Base-by-base conservation (phyloP, 2,329 filamentous ascomycete genomes). In the Cercospora berteroae region DNA sequence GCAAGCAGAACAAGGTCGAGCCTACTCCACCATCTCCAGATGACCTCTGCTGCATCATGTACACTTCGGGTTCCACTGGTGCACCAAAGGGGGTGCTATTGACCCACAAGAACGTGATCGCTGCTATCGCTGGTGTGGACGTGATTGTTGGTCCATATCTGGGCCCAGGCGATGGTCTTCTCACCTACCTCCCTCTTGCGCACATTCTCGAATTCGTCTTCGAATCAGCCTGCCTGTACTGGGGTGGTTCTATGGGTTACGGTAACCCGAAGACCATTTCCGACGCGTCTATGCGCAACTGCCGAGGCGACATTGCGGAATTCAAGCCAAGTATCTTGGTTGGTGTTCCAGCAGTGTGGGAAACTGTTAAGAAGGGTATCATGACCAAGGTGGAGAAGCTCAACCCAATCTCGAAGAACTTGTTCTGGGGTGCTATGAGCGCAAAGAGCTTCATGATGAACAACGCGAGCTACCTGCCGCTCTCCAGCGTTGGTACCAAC, bases 161-260 rank as follows among this genome's bases (percentile, higher is more conserved):
- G 60, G 90, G 89, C 68, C 88, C 90, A 66, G 88, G 86, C 56
- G 95, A 99, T 74, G 86, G 87, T 56, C 84, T 98, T 52, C 86
- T 99, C 56, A 93, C 94, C 23, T 99, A 98, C 80, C 87, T 99
- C 13, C 95, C 95, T 1, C 89, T 96, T 63, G 94, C 95, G 2
- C 95, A 99, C 78, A 98, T 98, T 75, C 89, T 99, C 75, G 95
- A 99, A 80, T 95, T 97, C 80, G 91, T 94, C 67, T 92, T 99
- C 72, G 95, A 99, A 81, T 97, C 96, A 79, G 84, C 94, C 7
- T 92, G 91, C 67, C 81, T 99, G 69, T 95, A 89, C 81, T 92
- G 94, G 84, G 95, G 95, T 73, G 94, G 90, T 73, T 94, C 91
- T 33, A 89, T 99, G 83, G 95, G 95, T 66, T 98, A 98, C 79